These are phyloP conservation scores for Excoecaria cochinchinensis DNA, from an alignment of 345 rosid species.

Conservation along the genomic window DNA sequence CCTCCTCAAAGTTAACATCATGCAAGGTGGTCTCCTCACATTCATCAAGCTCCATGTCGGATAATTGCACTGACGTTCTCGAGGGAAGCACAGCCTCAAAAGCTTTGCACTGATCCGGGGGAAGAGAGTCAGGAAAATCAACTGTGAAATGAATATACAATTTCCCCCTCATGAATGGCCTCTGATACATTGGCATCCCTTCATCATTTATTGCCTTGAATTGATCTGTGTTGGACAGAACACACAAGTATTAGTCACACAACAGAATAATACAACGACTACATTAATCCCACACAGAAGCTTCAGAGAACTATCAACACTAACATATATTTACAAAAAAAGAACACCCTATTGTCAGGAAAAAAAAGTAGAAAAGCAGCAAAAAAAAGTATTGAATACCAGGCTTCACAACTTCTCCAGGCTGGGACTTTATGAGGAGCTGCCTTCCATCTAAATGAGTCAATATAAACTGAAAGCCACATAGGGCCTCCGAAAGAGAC, in stretches of 20 bases:
- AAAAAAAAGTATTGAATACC: constrained; percentile 37
- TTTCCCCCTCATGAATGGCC: constrained; percentile 92
- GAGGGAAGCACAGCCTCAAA: constrained; percentile 63
- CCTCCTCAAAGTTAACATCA: constrained; percentile 86
- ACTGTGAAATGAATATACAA: constrained; percentile 77
- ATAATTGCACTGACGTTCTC: constrained; percentile 41
- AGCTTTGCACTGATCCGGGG: constrained; percentile 64
- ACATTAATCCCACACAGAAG: no score
- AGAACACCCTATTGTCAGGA: no score
- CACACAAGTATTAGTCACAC: not conserved
- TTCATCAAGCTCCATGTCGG: constrained; percentile 81
- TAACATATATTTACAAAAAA: no score
- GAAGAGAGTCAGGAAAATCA: constrained; percentile 83
- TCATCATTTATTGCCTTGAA: constrained; percentile 80
- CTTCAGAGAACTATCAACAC: not conserved
- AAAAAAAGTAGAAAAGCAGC: not conserved
- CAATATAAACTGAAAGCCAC: constrained; percentile 79
- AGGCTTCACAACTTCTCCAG: constrained; percentile 88
- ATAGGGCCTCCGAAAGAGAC: constrained; percentile 83
- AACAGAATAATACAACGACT: no score
- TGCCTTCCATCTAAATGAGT: constrained; percentile 84
- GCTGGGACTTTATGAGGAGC: constrained; percentile 77
- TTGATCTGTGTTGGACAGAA: constrained; percentile 30
- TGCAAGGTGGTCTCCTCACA: constrained; percentile 88
- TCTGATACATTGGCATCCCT: constrained; percentile 82